Evolutionary conservation across 441 rosid genomes (phyloP).

Genomic region (Erodium moschatum): DNA sequence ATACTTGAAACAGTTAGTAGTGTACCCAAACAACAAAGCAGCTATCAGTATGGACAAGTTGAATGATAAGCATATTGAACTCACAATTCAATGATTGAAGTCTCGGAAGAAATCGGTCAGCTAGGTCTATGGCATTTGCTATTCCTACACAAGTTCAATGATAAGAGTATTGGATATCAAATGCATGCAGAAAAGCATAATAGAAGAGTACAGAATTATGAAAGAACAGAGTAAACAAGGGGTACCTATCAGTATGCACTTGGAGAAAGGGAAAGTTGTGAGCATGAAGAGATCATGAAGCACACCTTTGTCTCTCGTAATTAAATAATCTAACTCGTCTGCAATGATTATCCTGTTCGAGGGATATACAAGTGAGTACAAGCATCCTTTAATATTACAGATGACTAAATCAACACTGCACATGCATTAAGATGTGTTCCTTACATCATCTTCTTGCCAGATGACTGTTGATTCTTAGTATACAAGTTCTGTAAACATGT

Average conservation of each 20-base stretch:
- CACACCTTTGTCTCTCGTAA: constrained; percentile 70
- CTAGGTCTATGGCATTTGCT: constrained; percentile 79
- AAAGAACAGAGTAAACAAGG: constrained; percentile 4
- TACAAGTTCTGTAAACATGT: constrained; percentile 53
- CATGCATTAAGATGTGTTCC: constrained; percentile 19
- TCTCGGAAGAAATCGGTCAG: constrained; percentile 74
- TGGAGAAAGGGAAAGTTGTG: constrained; percentile 65
- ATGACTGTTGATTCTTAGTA: constrained; percentile 38
- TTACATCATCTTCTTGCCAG: constrained; percentile 58
- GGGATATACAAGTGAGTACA: background rate
- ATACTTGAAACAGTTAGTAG: constrained; percentile 16
- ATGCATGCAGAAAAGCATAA: background rate
- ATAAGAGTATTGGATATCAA: background rate
- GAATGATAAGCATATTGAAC: background rate
- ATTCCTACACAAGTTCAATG: constrained; percentile 35
- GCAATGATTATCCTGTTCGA: constrained; percentile 53
- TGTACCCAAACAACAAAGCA: constrained; percentile 7
- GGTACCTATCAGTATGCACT: constrained; percentile 65
- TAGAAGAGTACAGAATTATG: background rate
- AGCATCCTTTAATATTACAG: background rate
- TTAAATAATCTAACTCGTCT: constrained; percentile 82
- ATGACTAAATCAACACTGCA: background rate
- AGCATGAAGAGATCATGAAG: constrained; percentile 92
- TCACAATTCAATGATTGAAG: constrained; percentile 63
- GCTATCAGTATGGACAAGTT: background rate